Conservation (phyloP, 2,329 filamentous ascomycete genomes). For the Botrytis fragariae region DNA sequence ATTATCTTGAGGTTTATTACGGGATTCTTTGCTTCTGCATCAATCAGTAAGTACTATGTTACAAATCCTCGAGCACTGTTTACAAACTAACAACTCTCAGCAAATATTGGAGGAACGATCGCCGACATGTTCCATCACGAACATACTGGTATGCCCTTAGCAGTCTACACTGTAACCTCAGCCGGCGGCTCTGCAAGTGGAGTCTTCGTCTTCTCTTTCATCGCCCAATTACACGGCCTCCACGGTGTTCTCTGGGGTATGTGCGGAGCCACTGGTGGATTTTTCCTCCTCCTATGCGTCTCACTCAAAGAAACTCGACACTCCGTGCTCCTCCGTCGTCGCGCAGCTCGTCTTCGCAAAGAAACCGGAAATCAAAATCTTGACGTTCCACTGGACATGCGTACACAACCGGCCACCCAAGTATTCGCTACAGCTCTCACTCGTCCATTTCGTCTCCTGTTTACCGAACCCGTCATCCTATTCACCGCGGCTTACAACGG, state of each 20-base stretch:
- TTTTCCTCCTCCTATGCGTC: conserved; percentile 22
- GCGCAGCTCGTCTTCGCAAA: conserved; percentile 44
- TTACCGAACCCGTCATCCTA: conserved; percentile 40
- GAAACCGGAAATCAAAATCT: conserved; percentile 47
- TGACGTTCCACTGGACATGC: conserved; percentile 41
- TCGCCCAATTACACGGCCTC: conserved; percentile 18
- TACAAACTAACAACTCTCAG: background rate
- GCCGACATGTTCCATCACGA: conserved; percentile 42
- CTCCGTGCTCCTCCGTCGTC: conserved; percentile 46
- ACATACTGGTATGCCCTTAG: conserved; percentile 16
- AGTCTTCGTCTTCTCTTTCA: conserved; percentile 25
- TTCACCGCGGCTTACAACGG: conserved; percentile 40
- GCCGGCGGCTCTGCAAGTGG: conserved; percentile 41
- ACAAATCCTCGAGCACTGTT: background rate
- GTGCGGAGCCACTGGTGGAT: conserved; percentile 20
- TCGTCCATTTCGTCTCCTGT: conserved; percentile 43
- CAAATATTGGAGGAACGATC: conserved; percentile 44
- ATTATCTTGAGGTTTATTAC: conserved; percentile 49
- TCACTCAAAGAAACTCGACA: conserved; percentile 47
- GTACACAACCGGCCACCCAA: conserved; percentile 47
- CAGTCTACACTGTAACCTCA: conserved; percentile 11
- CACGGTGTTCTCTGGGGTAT: conserved; percentile 23
- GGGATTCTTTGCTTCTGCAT: conserved; percentile 44
- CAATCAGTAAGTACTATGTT: conserved; percentile 7
- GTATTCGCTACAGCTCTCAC: conserved; percentile 39